Evolutionary conservation across 306 rosid species (phyloP), one percentile per base, ranked within the genome.

Genomic region (Sesbania bispinosa): DNA sequence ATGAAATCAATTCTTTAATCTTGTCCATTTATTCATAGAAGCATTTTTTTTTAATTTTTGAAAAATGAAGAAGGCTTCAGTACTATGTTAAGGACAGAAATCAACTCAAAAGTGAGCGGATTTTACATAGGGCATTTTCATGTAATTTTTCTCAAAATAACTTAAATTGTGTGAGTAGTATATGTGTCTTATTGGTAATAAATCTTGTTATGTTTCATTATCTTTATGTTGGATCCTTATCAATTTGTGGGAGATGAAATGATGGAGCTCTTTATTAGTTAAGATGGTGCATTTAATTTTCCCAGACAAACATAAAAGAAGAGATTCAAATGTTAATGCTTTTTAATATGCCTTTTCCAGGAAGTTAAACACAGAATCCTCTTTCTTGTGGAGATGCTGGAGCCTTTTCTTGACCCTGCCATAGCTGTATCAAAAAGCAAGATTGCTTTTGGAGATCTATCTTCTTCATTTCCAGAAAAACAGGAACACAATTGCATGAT

Each of bases 381-480:
- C 58, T 93, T 93, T 82, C 97, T 93, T 76, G 84, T 90, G 77
- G 98, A 93, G 88, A 90, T 93, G 93, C 86, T 93, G 46, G 98
- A 93, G 81, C 93, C 96, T 55, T 93, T 86, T 76, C 89, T 93
- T 48, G 97, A 93, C 87, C 98, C 98, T 52, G 93, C 89, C 67
- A 83, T 90, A 24, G 82, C 88, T 71, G 85, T 79, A 27, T 87
- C 85, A 16, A 93, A 84, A 80, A 86, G 90, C 63, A 81, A 82
- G 35, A 85, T 93, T 77, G 85, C 96, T 59, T 93, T 90, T 69
- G 93, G 97, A 52, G 91, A 87, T 81, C 77, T 90, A 33, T 87
- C 88, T 60, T 85, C 93, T 55, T 72, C 84, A 54, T 84, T 85
- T 73, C 89, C 87, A 5, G 92, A 88, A 82, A 87, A 81, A 72